Evolutionary conservation across 2,329 filamentous ascomycete genomes (phyloP).

Genomic region (Sphaceloma murrayae): DNA sequence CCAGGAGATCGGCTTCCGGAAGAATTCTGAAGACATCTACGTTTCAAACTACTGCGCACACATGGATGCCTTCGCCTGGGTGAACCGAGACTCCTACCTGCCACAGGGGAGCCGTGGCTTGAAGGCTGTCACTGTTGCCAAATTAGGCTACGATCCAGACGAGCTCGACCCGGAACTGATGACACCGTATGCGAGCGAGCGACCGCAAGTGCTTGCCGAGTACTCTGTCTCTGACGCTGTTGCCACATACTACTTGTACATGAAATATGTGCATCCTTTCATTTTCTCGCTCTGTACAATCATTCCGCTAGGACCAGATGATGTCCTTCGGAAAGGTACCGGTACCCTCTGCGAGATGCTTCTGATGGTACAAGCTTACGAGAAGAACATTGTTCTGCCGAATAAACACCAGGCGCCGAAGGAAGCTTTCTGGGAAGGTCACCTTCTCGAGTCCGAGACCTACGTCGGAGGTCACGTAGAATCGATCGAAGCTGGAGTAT

Average conservation of each 20-base stretch:
- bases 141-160: conserved; percentile 95
- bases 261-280: conserved; percentile 99
- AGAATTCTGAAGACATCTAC: conserved; percentile 91
- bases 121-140: conserved; percentile 95
- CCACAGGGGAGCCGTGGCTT: conserved; percentile 94
- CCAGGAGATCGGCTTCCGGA: conserved; percentile 92
- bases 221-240: conserved; percentile 99
- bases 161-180: conserved; percentile 96
- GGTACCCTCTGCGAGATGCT: conserved; percentile 99
- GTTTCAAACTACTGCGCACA: conserved; percentile 93
- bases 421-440: conserved; percentile 93
- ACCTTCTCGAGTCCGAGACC: conserved; percentile 90
- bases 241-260: conserved; percentile 97
- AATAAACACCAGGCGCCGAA: conserved; percentile 91
- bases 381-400: conserved; percentile 81
- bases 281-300: conserved; percentile 98
- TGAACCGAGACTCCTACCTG: conserved; percentile 95
- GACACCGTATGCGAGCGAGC: conserved; percentile 78
- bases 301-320: conserved; percentile 83
- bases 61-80: conserved; percentile 99
- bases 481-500: conserved; percentile 97
- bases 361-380: conserved; percentile 95
- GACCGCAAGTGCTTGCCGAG: conserved; percentile 87
- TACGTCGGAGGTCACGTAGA: conserved; percentile 98
- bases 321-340: conserved; percentile 87